phyloP scores from a whole-genome alignment of 179 eudicot genomes.

The Carnegiea gigantea region DNA sequence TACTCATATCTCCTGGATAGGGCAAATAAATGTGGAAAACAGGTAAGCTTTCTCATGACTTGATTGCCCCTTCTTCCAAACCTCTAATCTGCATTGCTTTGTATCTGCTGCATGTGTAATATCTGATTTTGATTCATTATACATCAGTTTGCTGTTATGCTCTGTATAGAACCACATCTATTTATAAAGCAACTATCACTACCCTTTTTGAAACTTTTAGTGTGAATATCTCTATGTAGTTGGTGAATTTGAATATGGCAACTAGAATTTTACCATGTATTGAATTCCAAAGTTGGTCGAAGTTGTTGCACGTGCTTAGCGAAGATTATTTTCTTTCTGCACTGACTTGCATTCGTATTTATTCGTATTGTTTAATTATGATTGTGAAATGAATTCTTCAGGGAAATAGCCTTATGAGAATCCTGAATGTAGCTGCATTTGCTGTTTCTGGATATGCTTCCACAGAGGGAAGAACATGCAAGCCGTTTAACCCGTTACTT shows the following conservation, averaged over 20 bases:
- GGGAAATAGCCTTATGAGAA: slow-evolving; percentile 79
- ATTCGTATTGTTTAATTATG: not conserved
- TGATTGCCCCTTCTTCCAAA: not conserved
- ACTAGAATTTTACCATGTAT: not conserved
- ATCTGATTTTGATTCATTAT: not conserved
- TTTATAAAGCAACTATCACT: not conserved
- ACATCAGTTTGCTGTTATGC: not conserved
- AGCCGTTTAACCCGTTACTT: slow-evolving; percentile 79
- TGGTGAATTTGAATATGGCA: not conserved
- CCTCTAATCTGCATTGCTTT: not conserved
- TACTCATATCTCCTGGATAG: slow-evolving; percentile 94
- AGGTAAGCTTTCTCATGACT: slow-evolving; percentile 41
- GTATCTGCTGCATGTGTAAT: not conserved
- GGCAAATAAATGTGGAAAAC: slow-evolving; percentile 89
- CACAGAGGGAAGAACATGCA: slow-evolving; percentile 77
- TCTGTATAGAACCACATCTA: not conserved
- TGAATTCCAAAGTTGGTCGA: not conserved
- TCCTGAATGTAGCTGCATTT: slow-evolving; percentile 79
- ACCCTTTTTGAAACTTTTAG: not conserved
- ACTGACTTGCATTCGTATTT: not conserved
- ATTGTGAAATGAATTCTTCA: slow-evolving; percentile 1
- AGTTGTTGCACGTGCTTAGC: not conserved
- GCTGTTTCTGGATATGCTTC: slow-evolving; percentile 90
- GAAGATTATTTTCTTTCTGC: not conserved
- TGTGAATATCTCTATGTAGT: not conserved